A percentile compares a stretch with the other conserved stretches of the same genome.
Evolutionary conservation across 208 protist species (phyloP).

Genomic region (Naegleria lovaniensis): DNA sequence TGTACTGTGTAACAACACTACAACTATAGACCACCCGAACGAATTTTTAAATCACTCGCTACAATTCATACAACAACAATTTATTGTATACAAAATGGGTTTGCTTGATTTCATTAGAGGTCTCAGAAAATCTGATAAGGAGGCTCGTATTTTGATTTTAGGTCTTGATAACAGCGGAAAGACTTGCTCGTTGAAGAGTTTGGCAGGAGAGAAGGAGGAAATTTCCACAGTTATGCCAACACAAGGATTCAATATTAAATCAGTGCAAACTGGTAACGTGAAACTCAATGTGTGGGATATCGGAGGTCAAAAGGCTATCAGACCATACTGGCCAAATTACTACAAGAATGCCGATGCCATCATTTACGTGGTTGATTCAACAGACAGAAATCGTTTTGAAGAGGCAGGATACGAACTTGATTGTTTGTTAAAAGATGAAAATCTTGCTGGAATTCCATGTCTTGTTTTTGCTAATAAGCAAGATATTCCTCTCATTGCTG

Average conservation of each 20-base stretch:
- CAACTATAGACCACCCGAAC: too few species aligned
- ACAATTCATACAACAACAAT: too few species aligned
- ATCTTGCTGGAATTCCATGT: slow-evolving; percentile 78
- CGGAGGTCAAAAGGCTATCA: slow-evolving; percentile 82
- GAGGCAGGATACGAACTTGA: slow-evolving; percentile 78
- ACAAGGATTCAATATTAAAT: slow-evolving; percentile 95
- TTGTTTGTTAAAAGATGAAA: slow-evolving; percentile 81
- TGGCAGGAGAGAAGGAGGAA: slow-evolving; percentile 76
- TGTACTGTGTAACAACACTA: too few species aligned
- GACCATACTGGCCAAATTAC: slow-evolving; percentile 94
- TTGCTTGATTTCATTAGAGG: slow-evolving; percentile 75
- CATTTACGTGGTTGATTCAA: slow-evolving; percentile 85
- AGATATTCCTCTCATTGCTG: slow-evolving; percentile 75
- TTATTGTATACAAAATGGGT: slow-evolving; percentile 58
- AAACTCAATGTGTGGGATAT: slow-evolving; percentile 96
- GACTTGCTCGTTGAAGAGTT: slow-evolving; percentile 83
- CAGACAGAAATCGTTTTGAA: slow-evolving; percentile 70
- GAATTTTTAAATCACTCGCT: too few species aligned
- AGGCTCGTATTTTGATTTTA: slow-evolving; percentile 80
- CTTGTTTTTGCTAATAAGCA: slow-evolving; percentile 96
- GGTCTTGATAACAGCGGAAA: slow-evolving; percentile 96
- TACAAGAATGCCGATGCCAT: slow-evolving; percentile 82
- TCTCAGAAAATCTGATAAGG: slow-evolving; percentile 64
- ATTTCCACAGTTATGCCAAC: slow-evolving; percentile 83
- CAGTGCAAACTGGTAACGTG: slow-evolving; percentile 67